Evolutionary conservation across 176 grass and related monocot genomes (phyloP).

Genomic region (Pharus latifolius): DNA sequence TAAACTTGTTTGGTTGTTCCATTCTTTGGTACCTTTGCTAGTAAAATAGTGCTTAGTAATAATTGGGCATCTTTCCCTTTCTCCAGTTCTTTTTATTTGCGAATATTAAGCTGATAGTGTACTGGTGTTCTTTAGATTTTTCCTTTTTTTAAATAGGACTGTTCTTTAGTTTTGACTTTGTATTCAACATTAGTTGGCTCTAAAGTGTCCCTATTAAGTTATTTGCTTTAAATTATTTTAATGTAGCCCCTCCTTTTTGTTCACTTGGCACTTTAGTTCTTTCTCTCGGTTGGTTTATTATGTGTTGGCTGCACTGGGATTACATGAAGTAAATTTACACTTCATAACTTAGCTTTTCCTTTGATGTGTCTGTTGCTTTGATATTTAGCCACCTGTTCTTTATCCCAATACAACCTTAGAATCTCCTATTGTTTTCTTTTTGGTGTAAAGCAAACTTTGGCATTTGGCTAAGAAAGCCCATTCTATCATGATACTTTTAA

Average conservation of each 20-base stretch:
- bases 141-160: background rate
- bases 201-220: background rate
- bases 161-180: background rate
- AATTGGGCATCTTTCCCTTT: background rate
- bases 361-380: slow-evolving; percentile 11
- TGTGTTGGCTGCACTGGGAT: background rate
- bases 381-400: background rate
- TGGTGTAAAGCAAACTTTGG: background rate
- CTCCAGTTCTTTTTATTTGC: background rate
- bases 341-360: background rate
- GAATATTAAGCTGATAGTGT: background rate
- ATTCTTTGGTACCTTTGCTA: background rate
- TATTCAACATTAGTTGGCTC: background rate
- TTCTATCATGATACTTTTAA: background rate
- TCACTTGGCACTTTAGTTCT: background rate
- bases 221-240: background rate
- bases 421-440: background rate
- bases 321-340: background rate
- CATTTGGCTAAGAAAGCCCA: background rate
- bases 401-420: background rate
- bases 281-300: background rate
- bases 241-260: background rate
- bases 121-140: background rate
- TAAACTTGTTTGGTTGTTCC: slow-evolving; percentile 4
- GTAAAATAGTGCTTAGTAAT: background rate